Evolutionary conservation across 495 filamentous ascomycete species (phyloP), one percentile per base, ranked within the genome.

Genomic region (Aspergillus avenaceus): DNA sequence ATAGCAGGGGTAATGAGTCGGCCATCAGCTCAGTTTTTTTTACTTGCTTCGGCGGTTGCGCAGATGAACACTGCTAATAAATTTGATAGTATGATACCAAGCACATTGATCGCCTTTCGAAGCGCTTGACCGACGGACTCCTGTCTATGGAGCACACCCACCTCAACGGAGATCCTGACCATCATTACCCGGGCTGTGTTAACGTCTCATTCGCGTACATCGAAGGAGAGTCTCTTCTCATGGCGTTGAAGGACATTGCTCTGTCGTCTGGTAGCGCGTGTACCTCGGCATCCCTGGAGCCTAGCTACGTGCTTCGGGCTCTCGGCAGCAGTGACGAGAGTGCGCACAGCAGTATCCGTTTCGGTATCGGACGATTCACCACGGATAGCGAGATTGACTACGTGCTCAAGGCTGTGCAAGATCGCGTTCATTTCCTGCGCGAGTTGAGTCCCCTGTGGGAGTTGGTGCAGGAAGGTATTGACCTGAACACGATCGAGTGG

Each of bases 181-280:
- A 78, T 50, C 91, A 90, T 71, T 98, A 97, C 69, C 90, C 95
- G 11, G 93, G 93, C 56, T 98, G 95, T 65, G 92, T 98, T 49
- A 98, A 98, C 64, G 84, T 98, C 34, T 98, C 93, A 5, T 98
- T 98, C 60, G 93, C 93, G 34, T 98, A 97, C 63, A 87, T 98
- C 14, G 93, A 98, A 70, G 93, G 93, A 47, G 93, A 98, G 67
- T 97, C 92, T 5, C 85, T 98, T 4, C 79, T 98, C 47, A 98
- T 98, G 93, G 93, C 93, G 2, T 74, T 98, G 45, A 97, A 97
- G 69, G 95, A 98, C 61, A 95, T 98, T 73, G 93, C 93, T 0
- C 75, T 98, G 13, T 97, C 93, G 31, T 97, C 95, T 2, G 93
- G 93, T 44, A 96, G 90, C 61, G 93, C 93, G 6, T 98, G 93